Evolutionary conservation across 805 yeast genomes (phyloP).

Genomic region (Ogataea paradorogensis): DNA sequence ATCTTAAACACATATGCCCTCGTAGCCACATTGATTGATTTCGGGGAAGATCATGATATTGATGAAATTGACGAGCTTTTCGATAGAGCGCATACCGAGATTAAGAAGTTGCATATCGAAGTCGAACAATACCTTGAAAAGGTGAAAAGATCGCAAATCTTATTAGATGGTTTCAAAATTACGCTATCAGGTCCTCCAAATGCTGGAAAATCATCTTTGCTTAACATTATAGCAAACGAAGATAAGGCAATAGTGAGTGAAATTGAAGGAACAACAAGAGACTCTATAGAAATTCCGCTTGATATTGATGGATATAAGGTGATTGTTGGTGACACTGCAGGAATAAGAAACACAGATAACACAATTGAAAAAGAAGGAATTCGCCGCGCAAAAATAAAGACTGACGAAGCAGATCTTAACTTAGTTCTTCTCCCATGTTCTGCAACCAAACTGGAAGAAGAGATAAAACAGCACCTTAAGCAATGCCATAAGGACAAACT

Average conservation of each 20-base stretch:
- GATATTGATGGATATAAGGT: slow-evolving; percentile 84
- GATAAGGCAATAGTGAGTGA: slow-evolving; percentile 90
- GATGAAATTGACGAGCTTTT: slow-evolving; percentile 60
- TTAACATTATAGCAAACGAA: slow-evolving; percentile 71
- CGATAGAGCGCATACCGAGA: slow-evolving; percentile 43
- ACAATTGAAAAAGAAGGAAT: slow-evolving; percentile 71
- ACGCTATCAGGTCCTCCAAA: slow-evolving; percentile 89
- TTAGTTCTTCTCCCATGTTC: slow-evolving; percentile 60
- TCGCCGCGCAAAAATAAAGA: slow-evolving; percentile 61
- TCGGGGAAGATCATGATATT: slow-evolving; percentile 89
- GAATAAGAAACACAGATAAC: slow-evolving; percentile 53
- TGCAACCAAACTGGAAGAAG: slow-evolving; percentile 31
- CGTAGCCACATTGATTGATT: slow-evolving; percentile 86
- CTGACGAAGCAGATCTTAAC: slow-evolving; percentile 62
- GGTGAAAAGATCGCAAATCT: slow-evolving; percentile 56
- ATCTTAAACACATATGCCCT: slow-evolving; percentile 68
- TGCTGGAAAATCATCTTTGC: slow-evolving; percentile 89
- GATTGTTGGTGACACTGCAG: slow-evolving; percentile 89
- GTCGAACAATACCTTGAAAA: slow-evolving; percentile 43
- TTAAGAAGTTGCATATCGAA: slow-evolving; percentile 42
- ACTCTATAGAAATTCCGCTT: slow-evolving; percentile 74
- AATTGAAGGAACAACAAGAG: slow-evolving; percentile 93
- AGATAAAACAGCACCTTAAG: slow-evolving; percentile 39
- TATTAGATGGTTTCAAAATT: slow-evolving; percentile 69
- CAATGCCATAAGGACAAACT: slow-evolving; percentile 20